Percentiles rank a stretch among this genome's conserved stretches.
Evolutionary conservation across 164 flowering plant species (phyloP).

Genomic region (Piper longum): DNA sequence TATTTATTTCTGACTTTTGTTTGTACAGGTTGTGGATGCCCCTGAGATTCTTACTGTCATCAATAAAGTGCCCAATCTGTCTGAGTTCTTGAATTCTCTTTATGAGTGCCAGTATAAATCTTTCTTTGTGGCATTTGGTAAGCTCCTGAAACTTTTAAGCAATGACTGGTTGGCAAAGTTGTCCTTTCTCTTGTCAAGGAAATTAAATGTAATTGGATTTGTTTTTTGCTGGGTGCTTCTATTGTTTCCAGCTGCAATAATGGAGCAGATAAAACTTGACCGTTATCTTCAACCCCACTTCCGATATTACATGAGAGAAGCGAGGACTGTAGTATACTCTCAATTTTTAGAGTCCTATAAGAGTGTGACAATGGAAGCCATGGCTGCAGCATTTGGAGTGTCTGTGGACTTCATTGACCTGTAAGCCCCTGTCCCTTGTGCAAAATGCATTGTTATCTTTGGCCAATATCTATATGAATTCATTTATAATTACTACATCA

Average conservation of each 20-base stretch:
- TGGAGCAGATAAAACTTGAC: slow-evolving; percentile 78
- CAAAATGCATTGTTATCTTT: not conserved
- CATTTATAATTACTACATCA: not conserved
- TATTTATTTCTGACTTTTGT: not conserved
- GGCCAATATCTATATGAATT: not conserved
- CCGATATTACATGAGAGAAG: slow-evolving; percentile 95
- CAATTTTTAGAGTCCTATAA: slow-evolving; percentile 94
- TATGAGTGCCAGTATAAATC: slow-evolving; percentile 89
- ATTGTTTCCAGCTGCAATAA: slow-evolving; percentile 56
- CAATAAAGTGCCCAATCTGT: slow-evolving; percentile 70
- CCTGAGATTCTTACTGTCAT: slow-evolving; percentile 94
- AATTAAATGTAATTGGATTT: too few species aligned
- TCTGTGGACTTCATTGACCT: slow-evolving; percentile 83
- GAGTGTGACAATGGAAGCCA: slow-evolving; percentile 97
- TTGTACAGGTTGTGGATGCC: slow-evolving; percentile 87
- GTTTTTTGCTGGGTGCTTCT: not conserved
- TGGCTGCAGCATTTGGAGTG: slow-evolving; percentile 95
- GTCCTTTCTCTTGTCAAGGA: not conserved
- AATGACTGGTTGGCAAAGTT: not conserved
- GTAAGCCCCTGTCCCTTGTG: slow-evolving; percentile 31
- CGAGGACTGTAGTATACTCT: slow-evolving; percentile 79
- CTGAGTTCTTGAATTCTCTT: slow-evolving; percentile 78
- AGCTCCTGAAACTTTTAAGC: slow-evolving; percentile 8
- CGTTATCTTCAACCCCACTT: slow-evolving; percentile 90
- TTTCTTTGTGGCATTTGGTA: slow-evolving; percentile 90